phyloP scores from a whole-genome alignment of 345 rosid genomes.

The Luvunga scandens region DNA sequence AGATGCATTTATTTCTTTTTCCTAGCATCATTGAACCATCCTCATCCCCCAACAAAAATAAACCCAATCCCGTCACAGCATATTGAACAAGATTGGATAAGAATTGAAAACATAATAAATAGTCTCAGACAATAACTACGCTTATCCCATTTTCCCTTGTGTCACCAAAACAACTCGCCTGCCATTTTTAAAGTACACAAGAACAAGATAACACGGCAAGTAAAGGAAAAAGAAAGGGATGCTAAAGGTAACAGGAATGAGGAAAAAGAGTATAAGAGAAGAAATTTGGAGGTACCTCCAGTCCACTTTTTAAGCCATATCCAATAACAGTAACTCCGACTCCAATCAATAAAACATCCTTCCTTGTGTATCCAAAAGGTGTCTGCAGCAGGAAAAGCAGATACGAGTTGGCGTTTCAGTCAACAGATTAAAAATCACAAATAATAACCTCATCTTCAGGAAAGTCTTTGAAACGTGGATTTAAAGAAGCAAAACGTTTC shows the following conservation, averaged over 20 bases:
- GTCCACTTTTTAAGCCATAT: slow-evolving; percentile 76
- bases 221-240: neutral
- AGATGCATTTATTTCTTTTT: neutral
- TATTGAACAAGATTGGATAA: neutral
- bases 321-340: slow-evolving; percentile 77
- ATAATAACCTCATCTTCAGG: neutral
- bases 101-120: too few relatives aligned
- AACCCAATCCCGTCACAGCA: neutral
- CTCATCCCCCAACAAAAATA: neutral
- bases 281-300: slow-evolving; percentile 60
- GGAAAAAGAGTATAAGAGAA: neutral
- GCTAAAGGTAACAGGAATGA: neutral
- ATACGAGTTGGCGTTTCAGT: slow-evolving; percentile 6
- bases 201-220: neutral
- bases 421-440: neutral
- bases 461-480: neutral
- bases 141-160: neutral
- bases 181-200: neutral
- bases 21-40: neutral
- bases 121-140: neutral
- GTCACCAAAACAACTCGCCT: neutral
- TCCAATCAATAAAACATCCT: slow-evolving; percentile 89
- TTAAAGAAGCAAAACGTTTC: neutral
- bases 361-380: slow-evolving; percentile 87
- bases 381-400: slow-evolving; percentile 35